Conservation (phyloP, 192 early-diverging fungal species). For the Funneliformis mosseae region DNA sequence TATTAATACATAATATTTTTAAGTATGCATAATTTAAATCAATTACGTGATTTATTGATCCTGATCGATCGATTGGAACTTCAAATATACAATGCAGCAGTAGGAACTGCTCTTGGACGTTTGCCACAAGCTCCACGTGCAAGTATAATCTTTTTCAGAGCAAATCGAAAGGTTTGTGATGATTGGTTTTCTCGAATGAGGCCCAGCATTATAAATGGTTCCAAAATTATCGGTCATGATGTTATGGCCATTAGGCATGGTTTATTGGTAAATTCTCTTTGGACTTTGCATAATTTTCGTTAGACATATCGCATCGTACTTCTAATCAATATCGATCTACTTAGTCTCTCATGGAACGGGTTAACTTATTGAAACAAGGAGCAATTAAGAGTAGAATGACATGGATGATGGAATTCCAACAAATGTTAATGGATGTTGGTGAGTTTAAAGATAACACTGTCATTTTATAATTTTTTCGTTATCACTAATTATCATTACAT, state of each 20-base stretch:
- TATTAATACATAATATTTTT: constrained; percentile 2
- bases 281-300: not conserved
- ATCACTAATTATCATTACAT: not conserved
- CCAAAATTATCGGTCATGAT: constrained; percentile 48
- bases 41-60: constrained; percentile 50
- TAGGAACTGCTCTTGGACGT: constrained; percentile 56
- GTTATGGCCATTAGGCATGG: constrained; percentile 45
- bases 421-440: constrained; percentile 44
- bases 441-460: not conserved
- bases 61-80: constrained; percentile 76
- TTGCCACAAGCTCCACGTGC: constrained; percentile 64
- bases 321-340: not conserved
- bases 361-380: constrained; percentile 39
- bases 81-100: constrained; percentile 66
- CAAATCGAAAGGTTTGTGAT: constrained; percentile 72
- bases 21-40: constrained; percentile 10
- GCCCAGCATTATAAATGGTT: constrained; percentile 52
- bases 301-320: not conserved
- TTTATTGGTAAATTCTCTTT: constrained; percentile 35
- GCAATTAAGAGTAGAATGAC: constrained; percentile 36
- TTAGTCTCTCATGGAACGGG: constrained; percentile 39
- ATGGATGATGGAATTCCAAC: constrained; percentile 46
- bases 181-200: constrained; percentile 78
- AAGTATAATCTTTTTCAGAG: constrained; percentile 69
- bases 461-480: not conserved